These are phyloP conservation scores for Apophysomyces variabilis DNA, from an alignment of 371 early-diverging fungal genomes.

Conservation along the genomic window DNA sequence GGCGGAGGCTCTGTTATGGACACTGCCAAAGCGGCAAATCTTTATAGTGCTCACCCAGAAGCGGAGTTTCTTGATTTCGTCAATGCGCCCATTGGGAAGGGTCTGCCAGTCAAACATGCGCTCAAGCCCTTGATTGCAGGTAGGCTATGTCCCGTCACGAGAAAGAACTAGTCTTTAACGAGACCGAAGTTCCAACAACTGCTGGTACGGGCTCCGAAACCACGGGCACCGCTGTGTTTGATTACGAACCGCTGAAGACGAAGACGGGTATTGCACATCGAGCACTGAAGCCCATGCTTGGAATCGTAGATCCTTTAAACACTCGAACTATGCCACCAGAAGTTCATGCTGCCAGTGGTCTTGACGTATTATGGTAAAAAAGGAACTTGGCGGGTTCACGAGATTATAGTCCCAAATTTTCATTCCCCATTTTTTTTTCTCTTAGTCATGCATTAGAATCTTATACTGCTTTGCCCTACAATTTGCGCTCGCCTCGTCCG, in stretches of 20 bases:
- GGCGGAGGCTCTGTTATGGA: constrained; percentile 95
- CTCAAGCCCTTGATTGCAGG: constrained; percentile 84
- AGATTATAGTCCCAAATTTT: background rate
- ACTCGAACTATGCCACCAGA: constrained; percentile 84
- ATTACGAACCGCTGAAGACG: constrained; percentile 80
- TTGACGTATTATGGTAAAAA: constrained; percentile 82
- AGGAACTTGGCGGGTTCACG: constrained; percentile 1
- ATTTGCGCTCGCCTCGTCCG: constrained; percentile 82
- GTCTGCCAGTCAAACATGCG: constrained; percentile 71
- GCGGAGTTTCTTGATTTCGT: constrained; percentile 92
- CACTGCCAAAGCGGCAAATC: constrained; percentile 90
- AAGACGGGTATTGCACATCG: constrained; percentile 94
- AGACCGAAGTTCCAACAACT: constrained; percentile 70
- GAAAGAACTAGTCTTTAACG: background rate
- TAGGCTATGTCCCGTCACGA: constrained; percentile 25
- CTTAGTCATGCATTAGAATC: constrained; percentile 84
- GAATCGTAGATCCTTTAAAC: constrained; percentile 90
- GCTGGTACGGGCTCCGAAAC: constrained; percentile 93
- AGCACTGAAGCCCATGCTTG: constrained; percentile 84
- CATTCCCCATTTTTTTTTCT: background rate
- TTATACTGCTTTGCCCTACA: constrained; percentile 90
- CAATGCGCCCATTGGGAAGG: constrained; percentile 93
- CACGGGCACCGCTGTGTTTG: constrained; percentile 91
- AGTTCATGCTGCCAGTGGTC: constrained; percentile 85
- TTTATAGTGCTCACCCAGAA: constrained; percentile 82